Evolutionary conservation across 805 yeast genomes (phyloP).

Genomic region (Lachancea sp.): DNA sequence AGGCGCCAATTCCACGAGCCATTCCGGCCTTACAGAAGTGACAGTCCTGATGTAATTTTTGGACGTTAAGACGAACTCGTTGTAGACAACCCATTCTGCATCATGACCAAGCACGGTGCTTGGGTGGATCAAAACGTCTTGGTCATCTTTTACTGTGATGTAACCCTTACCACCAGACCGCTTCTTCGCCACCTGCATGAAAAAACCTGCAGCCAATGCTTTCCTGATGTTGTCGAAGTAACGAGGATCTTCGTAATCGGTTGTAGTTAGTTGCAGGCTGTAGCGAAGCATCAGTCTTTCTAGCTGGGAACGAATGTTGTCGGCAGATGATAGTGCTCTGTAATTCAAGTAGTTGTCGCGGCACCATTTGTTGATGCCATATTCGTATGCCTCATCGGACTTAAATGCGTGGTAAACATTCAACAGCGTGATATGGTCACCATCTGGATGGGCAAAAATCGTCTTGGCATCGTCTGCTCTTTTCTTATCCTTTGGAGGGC

Average conservation of each 20-base stretch:
- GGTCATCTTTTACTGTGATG: slow-evolving; percentile 90
- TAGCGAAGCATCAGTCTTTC: slow-evolving; percentile 74
- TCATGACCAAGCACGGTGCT: slow-evolving; percentile 84
- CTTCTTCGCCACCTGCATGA: slow-evolving; percentile 97
- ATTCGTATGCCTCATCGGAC: slow-evolving; percentile 60
- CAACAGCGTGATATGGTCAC: slow-evolving; percentile 87
- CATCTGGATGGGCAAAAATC: slow-evolving; percentile 85
- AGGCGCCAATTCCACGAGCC: slow-evolving; percentile 77
- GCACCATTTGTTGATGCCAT: slow-evolving; percentile 79
- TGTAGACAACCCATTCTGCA: slow-evolving; percentile 89
- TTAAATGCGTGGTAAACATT: slow-evolving; percentile 84
- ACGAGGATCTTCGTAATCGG: slow-evolving; percentile 56
- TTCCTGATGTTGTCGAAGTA: slow-evolving; percentile 77
- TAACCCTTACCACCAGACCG: slow-evolving; percentile 76
- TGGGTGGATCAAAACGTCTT: slow-evolving; percentile 92
- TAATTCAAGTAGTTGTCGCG: slow-evolving; percentile 80
- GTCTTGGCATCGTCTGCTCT: slow-evolving; percentile 88
- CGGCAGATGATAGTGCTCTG: slow-evolving; percentile 81
- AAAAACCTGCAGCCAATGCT: slow-evolving; percentile 87
- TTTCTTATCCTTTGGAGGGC: slow-evolving; percentile 83
- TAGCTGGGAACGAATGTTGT: slow-evolving; percentile 78
- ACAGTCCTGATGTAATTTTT: slow-evolving; percentile 93
- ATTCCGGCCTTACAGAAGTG: slow-evolving; percentile 82
- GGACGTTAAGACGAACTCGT: slow-evolving; percentile 90
- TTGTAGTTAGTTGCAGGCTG: slow-evolving; percentile 65